phyloP scores from a whole-genome alignment of 2,329 filamentous ascomycete genomes.

The Helotiales sp. region DNA sequence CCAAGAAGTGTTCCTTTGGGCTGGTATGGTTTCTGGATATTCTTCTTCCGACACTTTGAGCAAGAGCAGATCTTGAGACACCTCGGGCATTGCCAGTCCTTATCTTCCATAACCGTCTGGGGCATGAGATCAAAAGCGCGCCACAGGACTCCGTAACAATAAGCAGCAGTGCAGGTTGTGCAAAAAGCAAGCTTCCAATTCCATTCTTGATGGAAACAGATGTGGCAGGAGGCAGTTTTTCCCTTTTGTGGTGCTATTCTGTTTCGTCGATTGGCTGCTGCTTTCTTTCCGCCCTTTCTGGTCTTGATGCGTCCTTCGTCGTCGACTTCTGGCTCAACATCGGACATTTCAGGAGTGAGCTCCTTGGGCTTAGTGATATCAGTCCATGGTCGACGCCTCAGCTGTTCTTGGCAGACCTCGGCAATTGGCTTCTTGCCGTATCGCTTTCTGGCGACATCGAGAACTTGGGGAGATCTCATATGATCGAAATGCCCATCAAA shows the following conservation, averaged over 20 bases:
- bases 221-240: conserved; percentile 71
- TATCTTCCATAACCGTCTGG: conserved; percentile 77
- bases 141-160: conserved; percentile 93
- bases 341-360: conserved; percentile 49
- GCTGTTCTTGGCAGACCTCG: conserved; percentile 91
- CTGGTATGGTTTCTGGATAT: conserved; percentile 77
- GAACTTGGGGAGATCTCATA: conserved; percentile 68
- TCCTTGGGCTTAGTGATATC: conserved; percentile 63
- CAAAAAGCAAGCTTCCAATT: conserved; percentile 87
- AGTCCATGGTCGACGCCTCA: conserved; percentile 78
- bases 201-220: conserved; percentile 80
- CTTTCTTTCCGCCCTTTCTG: conserved; percentile 65
- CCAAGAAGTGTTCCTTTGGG: conserved; percentile 88
- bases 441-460: conserved; percentile 71
- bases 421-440: conserved; percentile 80
- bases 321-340: conserved; percentile 62
- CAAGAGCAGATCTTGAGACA: conserved; percentile 89
- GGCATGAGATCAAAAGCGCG: conserved; percentile 91
- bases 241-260: conserved; percentile 52
- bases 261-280: conserved; percentile 42
- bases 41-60: conserved; percentile 69
- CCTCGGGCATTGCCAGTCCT: conserved; percentile 86
- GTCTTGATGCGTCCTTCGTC: conserved; percentile 66
- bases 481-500: conserved; percentile 71
- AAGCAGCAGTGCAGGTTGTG: conserved; percentile 74